Conservation (phyloP, 2,329 filamentous ascomycete species). For the Ramularia endophylla region DNA sequence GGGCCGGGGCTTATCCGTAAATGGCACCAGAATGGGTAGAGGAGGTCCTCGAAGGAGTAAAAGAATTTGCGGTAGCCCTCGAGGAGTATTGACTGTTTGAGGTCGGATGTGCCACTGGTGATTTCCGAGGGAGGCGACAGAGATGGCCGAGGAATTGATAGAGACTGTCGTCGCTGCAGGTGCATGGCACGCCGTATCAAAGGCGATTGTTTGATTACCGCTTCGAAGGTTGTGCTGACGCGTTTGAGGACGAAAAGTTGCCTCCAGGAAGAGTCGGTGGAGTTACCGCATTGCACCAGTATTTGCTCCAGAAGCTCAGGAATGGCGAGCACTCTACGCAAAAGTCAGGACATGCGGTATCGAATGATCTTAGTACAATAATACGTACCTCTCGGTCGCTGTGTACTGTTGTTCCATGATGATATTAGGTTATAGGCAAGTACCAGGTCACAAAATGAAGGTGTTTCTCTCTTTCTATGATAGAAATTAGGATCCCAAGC, state of each 20-base stretch:
- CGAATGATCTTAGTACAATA: too few species aligned
- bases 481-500: too few species aligned
- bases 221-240: slow-evolving; percentile 15
- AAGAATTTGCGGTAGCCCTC: slow-evolving; percentile 18
- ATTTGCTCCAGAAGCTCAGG: slow-evolving; percentile 19
- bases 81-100: slow-evolving; percentile 10
- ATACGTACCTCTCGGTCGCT: too few species aligned
- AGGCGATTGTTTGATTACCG: slow-evolving; percentile 14
- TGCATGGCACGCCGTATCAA: slow-evolving; percentile 15
- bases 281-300: slow-evolving; percentile 14
- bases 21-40: slow-evolving; percentile 21
- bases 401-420: too few species aligned
- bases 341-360: too few species aligned
- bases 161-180: slow-evolving; percentile 8
- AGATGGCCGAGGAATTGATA: neutral
- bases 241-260: slow-evolving; percentile 17
- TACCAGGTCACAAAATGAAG: too few species aligned
- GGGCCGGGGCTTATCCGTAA: slow-evolving; percentile 12
- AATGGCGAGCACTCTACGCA: slow-evolving; percentile 4
- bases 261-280: slow-evolving; percentile 13
- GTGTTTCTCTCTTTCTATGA: too few species aligned
- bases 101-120: neutral
- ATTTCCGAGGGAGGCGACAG: slow-evolving; percentile 1
- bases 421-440: too few species aligned
- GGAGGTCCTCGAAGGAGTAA: slow-evolving; percentile 13